These are phyloP conservation scores for Polyporus tsugae DNA, from an alignment of 1,284 basidiomycete genomes.

Conservation along the genomic window DNA sequence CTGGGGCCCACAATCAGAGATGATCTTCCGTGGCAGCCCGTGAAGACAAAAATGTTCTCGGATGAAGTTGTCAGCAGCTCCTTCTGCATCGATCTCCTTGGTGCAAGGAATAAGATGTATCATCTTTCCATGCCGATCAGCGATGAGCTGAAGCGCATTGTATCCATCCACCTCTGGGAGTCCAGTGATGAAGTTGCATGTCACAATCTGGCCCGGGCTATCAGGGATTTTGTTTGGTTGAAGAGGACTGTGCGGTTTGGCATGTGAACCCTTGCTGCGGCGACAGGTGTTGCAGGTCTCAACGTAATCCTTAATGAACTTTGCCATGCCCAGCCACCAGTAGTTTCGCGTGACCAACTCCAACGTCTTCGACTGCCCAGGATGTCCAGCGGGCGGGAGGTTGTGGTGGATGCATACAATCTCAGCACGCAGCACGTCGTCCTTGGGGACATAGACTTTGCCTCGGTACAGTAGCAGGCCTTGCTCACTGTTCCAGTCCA, in stretches of 20 bases:
- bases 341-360: conserved; percentile 8
- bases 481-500: conserved; percentile 1
- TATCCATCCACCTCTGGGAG: conserved; percentile 42
- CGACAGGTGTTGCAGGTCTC: conserved; percentile 50
- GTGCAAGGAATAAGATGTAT: conserved; percentile 14
- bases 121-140: conserved; percentile 19
- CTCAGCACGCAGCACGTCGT: not conserved
- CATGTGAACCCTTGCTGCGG: conserved; percentile 40
- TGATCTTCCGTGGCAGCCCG: conserved; percentile 41
- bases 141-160: conserved; percentile 34
- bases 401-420: conserved; percentile 5
- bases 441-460: conserved; percentile 35
- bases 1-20: conserved; percentile 46
- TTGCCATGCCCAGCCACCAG: conserved; percentile 37
- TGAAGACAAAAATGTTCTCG: conserved; percentile 33
- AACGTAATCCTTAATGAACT: conserved; percentile 44
- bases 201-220: conserved; percentile 31
- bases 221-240: conserved; percentile 16
- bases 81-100: conserved; percentile 22
- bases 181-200: conserved; percentile 50
- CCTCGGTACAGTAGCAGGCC: conserved; percentile 44
- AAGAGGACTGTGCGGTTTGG: conserved; percentile 15
- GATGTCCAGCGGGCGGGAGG: conserved; percentile 1
- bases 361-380: not conserved
- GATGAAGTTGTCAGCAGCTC: conserved; percentile 15